Base-by-base conservation (phyloP, 2,329 filamentous ascomycete genomes). In the Elsinoe arachidis region DNA sequence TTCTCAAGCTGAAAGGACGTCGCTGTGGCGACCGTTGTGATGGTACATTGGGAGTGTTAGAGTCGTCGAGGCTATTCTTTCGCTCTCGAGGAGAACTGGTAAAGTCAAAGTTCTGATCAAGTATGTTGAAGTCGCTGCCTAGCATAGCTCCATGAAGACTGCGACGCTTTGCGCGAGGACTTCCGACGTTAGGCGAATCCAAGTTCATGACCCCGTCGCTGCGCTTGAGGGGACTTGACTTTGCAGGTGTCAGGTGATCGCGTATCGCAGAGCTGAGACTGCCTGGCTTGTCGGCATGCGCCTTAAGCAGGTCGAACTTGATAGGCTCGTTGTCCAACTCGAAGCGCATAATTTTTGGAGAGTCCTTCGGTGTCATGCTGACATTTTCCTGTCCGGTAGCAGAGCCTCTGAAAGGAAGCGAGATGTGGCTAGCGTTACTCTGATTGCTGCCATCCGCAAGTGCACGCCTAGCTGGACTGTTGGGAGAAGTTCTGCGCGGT, bases 121-220 rank as follows among this genome's bases (percentile, higher is more conserved):
- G 95, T 34, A 95, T 83, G 69, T 84, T 90, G 67, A 89, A 87
- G 63, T 84, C 80, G 23, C 76, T 70, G 46, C 78, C 78, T 61
- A 85, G 76, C 63, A 74, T 81, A 43, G 84, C 80, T 52, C 86
- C 86, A 69, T 96, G 89, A 64, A 95, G 73, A 72, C 91, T 96
- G 66, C 93, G 84, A 63, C 93, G 82, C 76, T 96, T 96, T 47
- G 91, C 88, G 59, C 92, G 88, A 0, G 93, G 92, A 67, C 88
- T 96, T 63, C 88, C 88, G 57, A 87, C 78, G 64, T 80, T 86
- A 26, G 84, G 79, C 62, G 88, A 86, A 66, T 95, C 91, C 51
- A 95, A 75, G 66, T 89, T 90, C 87, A 95, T 92, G 54, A 86
- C 86, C 43, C 88, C 86, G 74, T 97, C 92, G 67, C 87, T 92